Evolutionary conservation across 176 grass and related monocot genomes (phyloP).

Genomic region (Aegilops speltoides): DNA sequence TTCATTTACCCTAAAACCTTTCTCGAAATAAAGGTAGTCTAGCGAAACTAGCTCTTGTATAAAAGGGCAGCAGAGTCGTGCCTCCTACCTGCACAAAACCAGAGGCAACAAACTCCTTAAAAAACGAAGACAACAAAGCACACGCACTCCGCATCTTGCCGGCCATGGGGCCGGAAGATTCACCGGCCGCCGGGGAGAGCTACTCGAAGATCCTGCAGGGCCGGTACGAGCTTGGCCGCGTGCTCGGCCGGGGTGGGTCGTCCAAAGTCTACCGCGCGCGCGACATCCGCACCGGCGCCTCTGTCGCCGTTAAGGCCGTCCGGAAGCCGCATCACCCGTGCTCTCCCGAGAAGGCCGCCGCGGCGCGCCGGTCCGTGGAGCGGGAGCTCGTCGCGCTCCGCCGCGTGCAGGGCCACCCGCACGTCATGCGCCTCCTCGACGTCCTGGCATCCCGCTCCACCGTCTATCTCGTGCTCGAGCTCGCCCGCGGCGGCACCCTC

Average conservation of each 20-base stretch:
- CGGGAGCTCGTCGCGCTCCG: slow-evolving; percentile 21
- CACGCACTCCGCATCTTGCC: not conserved
- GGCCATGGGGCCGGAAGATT: not conserved
- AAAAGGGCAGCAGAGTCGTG: not conserved
- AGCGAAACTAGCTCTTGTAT: not conserved
- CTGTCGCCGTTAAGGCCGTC: slow-evolving; percentile 32
- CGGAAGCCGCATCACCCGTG: slow-evolving; percentile 19
- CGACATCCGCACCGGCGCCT: slow-evolving; percentile 7
- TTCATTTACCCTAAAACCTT: no score
- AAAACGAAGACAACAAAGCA: no score
- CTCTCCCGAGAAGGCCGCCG: not conserved
- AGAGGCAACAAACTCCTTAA: not conserved
- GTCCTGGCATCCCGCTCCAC: slow-evolving; percentile 47
- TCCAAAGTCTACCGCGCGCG: slow-evolving; percentile 35
- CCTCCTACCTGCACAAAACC: not conserved
- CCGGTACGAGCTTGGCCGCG: slow-evolving; percentile 34
- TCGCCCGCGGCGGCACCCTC: slow-evolving; percentile 35
- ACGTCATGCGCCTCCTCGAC: slow-evolving; percentile 36
- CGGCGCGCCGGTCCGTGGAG: not conserved
- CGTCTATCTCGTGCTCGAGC: slow-evolving; percentile 50
- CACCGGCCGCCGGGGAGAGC: not conserved
- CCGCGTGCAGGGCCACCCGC: slow-evolving; percentile 9
- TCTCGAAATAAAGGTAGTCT: no score
- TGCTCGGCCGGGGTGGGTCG: slow-evolving; percentile 26
- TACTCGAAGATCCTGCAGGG: slow-evolving; percentile 16